phyloP scores from a whole-genome alignment of 768 basidiomycete species.

The Boletus subcaerulescens region DNA sequence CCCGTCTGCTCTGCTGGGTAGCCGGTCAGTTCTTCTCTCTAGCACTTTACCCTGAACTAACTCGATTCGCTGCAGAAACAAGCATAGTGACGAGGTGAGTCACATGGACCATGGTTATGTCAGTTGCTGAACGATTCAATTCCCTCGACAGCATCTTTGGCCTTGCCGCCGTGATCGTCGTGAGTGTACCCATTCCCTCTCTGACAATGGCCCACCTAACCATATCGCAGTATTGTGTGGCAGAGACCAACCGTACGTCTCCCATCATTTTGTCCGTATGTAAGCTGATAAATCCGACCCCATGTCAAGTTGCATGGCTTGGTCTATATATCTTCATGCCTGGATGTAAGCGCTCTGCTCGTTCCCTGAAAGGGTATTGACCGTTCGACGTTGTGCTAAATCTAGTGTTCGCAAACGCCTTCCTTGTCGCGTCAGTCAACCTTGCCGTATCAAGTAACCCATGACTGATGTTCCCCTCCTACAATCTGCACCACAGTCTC shows the following conservation, averaged over 20 bases:
- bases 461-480: background rate
- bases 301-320: conserved; percentile 14
- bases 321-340: conserved; percentile 15
- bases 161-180: conserved; percentile 4
- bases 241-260: conserved; percentile 10
- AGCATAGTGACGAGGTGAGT: conserved; percentile 12
- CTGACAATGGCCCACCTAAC: background rate
- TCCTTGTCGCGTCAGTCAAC: conserved; percentile 17
- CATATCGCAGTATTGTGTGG: conserved; percentile 16
- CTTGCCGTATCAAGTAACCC: background rate
- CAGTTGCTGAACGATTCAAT: no score
- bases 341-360: conserved; percentile 9
- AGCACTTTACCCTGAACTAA: background rate
- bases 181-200: background rate
- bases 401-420: conserved; percentile 18
- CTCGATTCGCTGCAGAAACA: conserved; percentile 14
- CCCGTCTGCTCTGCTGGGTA: conserved; percentile 1
- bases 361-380: background rate
- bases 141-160: conserved; percentile 8
- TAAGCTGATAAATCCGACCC: background rate
- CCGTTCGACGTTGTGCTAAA: background rate
- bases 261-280: background rate
- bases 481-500: conserved; percentile 3
- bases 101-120: background rate
- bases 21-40: conserved; percentile 11